phyloP scores from a whole-genome alignment of 1,284 basidiomycete genomes.

The Trametes hirsuta region DNA sequence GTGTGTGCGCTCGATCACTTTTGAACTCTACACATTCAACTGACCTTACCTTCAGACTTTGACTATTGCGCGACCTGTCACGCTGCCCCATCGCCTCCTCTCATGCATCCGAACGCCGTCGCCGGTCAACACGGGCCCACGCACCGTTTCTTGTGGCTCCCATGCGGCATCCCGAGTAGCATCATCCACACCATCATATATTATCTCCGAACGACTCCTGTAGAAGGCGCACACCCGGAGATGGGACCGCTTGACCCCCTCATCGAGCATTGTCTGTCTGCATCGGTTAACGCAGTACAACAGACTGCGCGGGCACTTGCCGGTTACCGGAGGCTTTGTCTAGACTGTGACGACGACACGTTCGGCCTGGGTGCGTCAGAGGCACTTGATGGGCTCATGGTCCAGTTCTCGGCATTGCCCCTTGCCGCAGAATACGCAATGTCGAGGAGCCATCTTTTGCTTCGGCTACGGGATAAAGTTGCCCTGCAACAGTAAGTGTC shows the following conservation, averaged over 20 bases:
- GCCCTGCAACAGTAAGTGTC: not conserved
- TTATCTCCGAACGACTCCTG: not conserved
- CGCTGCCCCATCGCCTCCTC: not conserved
- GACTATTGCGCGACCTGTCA: slow-evolving; percentile 5
- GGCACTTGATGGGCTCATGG: not conserved
- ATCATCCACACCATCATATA: not conserved
- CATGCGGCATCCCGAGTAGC: not conserved
- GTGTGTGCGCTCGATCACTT: not conserved
- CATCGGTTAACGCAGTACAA: not conserved
- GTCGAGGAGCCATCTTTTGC: not conserved
- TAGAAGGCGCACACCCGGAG: not conserved
- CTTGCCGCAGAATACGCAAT: not conserved
- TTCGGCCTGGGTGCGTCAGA: not conserved
- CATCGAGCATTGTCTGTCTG: not conserved
- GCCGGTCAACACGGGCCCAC: not conserved
- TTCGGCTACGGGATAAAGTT: not conserved
- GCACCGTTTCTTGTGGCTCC: not conserved
- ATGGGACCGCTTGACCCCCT: not conserved
- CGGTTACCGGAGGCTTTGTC: not conserved
- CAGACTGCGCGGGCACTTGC: not conserved
- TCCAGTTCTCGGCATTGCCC: not conserved
- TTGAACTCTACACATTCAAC: not conserved
- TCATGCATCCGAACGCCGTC: not conserved
- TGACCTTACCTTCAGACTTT: not conserved
- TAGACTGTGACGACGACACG: not conserved